Evolutionary conservation across 352 stramenopile genomes (phyloP).

Genomic region (Globisporangium yorkense): DNA sequence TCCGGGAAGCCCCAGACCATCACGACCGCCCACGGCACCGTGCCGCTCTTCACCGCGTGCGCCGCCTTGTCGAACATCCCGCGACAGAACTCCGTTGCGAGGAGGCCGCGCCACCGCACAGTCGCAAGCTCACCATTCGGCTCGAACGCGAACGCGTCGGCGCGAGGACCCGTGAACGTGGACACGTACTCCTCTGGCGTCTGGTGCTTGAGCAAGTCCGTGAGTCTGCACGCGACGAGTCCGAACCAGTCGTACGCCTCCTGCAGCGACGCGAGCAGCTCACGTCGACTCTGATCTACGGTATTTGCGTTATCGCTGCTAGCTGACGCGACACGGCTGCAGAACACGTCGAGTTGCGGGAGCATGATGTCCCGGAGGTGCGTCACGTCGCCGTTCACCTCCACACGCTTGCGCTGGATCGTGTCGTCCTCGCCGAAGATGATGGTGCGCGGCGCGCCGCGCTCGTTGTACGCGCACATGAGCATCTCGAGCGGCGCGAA

Average conservation of each 20-base stretch:
- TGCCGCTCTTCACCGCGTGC: slow-evolving; percentile 33
- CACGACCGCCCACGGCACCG: slow-evolving; percentile 63
- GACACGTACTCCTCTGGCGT: slow-evolving; percentile 73
- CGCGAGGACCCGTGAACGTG: slow-evolving; percentile 40
- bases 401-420: slow-evolving; percentile 49
- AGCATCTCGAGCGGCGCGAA: slow-evolving; percentile 64
- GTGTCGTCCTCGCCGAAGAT: slow-evolving; percentile 67
- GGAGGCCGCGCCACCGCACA: slow-evolving; percentile 73
- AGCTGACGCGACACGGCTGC: slow-evolving; percentile 3
- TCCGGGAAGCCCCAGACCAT: slow-evolving; percentile 80
- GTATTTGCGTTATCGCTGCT: background rate
- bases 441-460: slow-evolving; percentile 53
- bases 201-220: slow-evolving; percentile 41
- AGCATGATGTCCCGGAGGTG: slow-evolving; percentile 43
- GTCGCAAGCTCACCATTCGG: slow-evolving; percentile 29
- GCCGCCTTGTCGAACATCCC: slow-evolving; percentile 44
- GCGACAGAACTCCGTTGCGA: slow-evolving; percentile 49
- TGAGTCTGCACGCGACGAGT: slow-evolving; percentile 56
- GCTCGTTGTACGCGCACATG: slow-evolving; percentile 64
- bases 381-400: slow-evolving; percentile 45
- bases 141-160: slow-evolving; percentile 34
- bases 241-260: slow-evolving; percentile 76
- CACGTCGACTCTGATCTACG: background rate
- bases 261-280: slow-evolving; percentile 31
- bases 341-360: slow-evolving; percentile 48